Conservation (phyloP, 75 land plant species). For the Azolla pinnata region DNA sequence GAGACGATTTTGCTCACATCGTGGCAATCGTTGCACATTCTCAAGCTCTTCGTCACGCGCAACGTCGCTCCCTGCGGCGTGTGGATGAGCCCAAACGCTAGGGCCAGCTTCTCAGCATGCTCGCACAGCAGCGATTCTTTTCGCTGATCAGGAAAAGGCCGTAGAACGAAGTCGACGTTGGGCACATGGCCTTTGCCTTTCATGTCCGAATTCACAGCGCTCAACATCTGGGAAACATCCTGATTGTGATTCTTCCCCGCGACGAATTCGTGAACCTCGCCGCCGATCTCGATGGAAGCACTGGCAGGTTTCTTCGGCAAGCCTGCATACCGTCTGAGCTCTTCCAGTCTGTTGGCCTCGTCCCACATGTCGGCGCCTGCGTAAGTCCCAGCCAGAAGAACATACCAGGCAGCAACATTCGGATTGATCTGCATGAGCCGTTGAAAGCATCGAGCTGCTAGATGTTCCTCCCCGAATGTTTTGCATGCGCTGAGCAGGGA, state of each 20-base stretch:
- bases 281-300: constrained; percentile 10
- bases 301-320: constrained; percentile 24
- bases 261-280: constrained; percentile 9
- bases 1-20: constrained; percentile 1
- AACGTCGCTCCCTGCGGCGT: constrained; percentile 3
- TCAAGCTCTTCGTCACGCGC: constrained; percentile 7
- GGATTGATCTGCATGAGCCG: constrained; percentile 21
- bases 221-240: neutral
- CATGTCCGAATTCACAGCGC: neutral
- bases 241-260: constrained; percentile 4
- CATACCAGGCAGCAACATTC: constrained; percentile 23
- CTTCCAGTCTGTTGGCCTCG: constrained; percentile 21
- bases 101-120: constrained; percentile 6
- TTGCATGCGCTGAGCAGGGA: constrained; percentile 43
- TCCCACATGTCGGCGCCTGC: constrained; percentile 27
- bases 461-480: constrained; percentile 25
- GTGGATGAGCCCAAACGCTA: constrained; percentile 3
- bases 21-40: constrained; percentile 11
- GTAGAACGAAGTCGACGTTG: constrained; percentile 6
- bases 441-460: constrained; percentile 18
- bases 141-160: constrained; percentile 1
- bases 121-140: constrained; percentile 5
- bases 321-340: constrained; percentile 21
- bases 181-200: constrained; percentile 8
- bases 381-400: constrained; percentile 17